Base-by-base conservation (phyloP, 106 monocot species). In the Apostasia ramifera region DNA sequence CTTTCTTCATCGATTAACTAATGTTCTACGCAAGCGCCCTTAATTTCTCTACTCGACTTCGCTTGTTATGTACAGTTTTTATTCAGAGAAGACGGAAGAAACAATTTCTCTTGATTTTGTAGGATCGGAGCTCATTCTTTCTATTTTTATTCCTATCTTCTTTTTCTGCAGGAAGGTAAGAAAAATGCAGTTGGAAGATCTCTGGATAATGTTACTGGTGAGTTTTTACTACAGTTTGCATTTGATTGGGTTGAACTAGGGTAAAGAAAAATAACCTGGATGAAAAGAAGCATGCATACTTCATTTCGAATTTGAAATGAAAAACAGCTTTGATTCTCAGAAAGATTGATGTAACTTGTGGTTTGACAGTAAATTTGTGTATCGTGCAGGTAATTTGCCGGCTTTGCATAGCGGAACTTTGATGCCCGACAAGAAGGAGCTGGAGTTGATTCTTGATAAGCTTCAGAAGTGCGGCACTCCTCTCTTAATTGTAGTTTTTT, bases 391-490 rank as follows among this genome's bases (percentile, higher is more conserved):
- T 3, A 51, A 70, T 7, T 70, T 63, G 6, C 1, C 63, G 44
- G 42, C 58, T 37, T 52, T 53, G 2, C 8, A 59, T 5, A 67
- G 48, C 14, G 78, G 73, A 59, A 89, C 88, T 41, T 86, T 72
- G 55, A 73, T 91, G 63, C 91, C 95, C 1, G 86, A 86, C 44
- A 60, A 57, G 59, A 82, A 72, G 7, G 74, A 48, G 6, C 70
- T 95, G 65, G 76, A 80, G 52, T 60, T 51, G 47, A 74, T 95
- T 40, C 88, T 95, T 26, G 76, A 89, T 60, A 95, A 86, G 82
- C 83, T 95, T 68, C 95, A 95, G 70, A 95, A 89, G 95, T 95
- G 74, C 8, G 75, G 60, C 43, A 6, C n/a, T 1, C 6, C 11
- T 77, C 46, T 44, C 46, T 68, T 12, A 39, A 15, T 60, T 50